Conservation (phyloP, 2,329 filamentous ascomycete genomes). For the Xenoacremonium recifei region DNA sequence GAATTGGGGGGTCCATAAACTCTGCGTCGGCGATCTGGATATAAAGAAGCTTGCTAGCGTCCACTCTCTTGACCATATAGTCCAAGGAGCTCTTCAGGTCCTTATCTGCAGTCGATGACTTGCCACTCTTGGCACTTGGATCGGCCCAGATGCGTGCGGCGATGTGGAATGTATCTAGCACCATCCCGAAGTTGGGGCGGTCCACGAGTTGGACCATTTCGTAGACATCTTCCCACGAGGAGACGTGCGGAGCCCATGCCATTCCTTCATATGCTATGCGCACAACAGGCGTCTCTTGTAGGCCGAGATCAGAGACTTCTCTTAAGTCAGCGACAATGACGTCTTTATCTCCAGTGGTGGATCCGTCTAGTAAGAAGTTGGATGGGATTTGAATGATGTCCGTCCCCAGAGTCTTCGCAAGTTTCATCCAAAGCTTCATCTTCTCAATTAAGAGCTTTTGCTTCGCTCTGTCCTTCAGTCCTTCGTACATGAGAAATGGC, state of each 20-base stretch:
- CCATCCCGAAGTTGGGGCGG: slow-evolving; percentile 71
- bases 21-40: slow-evolving; percentile 77
- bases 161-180: slow-evolving; percentile 78
- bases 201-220: slow-evolving; percentile 64
- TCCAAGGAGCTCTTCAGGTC: slow-evolving; percentile 54
- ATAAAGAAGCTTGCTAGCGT: slow-evolving; percentile 68
- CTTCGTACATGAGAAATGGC: slow-evolving; percentile 78
- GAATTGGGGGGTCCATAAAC: slow-evolving; percentile 58
- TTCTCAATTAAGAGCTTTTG: slow-evolving; percentile 60
- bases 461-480: slow-evolving; percentile 60
- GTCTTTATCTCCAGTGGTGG: slow-evolving; percentile 45
- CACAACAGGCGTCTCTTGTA: slow-evolving; percentile 53
- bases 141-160: slow-evolving; percentile 70
- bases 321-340: slow-evolving; percentile 62
- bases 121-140: slow-evolving; percentile 52
- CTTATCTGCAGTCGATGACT: slow-evolving; percentile 52
- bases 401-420: slow-evolving; percentile 63
- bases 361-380: slow-evolving; percentile 57
- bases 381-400: slow-evolving; percentile 75
- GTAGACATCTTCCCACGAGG: slow-evolving; percentile 73
- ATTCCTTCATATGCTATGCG: slow-evolving; percentile 73
- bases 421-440: slow-evolving; percentile 66
- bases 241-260: slow-evolving; percentile 67
- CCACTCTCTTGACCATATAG: slow-evolving; percentile 52
- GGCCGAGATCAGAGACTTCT: slow-evolving; percentile 66